Percentiles rank a stretch among this genome's conserved stretches.
phyloP scores from a whole-genome alignment of 2,329 filamentous ascomycete genomes.

The Cordyceps cateniannulata region DNA sequence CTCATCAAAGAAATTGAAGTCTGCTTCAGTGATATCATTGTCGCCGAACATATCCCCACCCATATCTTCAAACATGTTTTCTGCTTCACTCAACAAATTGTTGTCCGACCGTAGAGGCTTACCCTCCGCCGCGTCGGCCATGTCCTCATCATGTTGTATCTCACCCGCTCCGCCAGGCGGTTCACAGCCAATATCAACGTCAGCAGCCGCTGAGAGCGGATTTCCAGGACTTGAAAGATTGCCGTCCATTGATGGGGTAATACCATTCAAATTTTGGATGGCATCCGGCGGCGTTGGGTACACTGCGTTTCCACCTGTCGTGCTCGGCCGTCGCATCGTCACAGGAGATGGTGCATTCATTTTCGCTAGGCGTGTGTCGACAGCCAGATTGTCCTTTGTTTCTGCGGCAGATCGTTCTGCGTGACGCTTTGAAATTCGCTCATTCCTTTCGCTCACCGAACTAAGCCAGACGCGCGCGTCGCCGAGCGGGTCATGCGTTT shows the following conservation, averaged over 20 bases:
- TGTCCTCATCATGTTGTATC: conserved; percentile 10
- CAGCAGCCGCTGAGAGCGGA: conserved; percentile 19
- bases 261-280: conserved; percentile 45
- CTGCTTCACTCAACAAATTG: conserved; percentile 40
- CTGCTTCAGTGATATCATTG: conserved; percentile 71
- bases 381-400: conserved; percentile 35
- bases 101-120: conserved; percentile 40
- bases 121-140: conserved; percentile 29
- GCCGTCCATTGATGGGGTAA: conserved; percentile 51
- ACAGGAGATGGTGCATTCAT: conserved; percentile 47
- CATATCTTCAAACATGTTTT: conserved; percentile 62
- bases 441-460: conserved; percentile 38
- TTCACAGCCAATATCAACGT: conserved; percentile 29
- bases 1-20: conserved; percentile 80
- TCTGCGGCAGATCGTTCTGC: conserved; percentile 41
- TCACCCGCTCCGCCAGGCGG: conserved; percentile 20
- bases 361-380: conserved; percentile 35
- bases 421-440: conserved; percentile 40
- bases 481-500: conserved; percentile 42
- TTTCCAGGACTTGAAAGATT: conserved; percentile 50
- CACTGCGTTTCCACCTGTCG: conserved; percentile 45
- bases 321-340: conserved; percentile 43
- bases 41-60: conserved; percentile 66
- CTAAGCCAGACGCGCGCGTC: conserved; percentile 44
- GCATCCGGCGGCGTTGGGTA: conserved; percentile 69